Evolutionary conservation across 805 yeast genomes (phyloP).

Genomic region (Soucietia sequanensis): DNA sequence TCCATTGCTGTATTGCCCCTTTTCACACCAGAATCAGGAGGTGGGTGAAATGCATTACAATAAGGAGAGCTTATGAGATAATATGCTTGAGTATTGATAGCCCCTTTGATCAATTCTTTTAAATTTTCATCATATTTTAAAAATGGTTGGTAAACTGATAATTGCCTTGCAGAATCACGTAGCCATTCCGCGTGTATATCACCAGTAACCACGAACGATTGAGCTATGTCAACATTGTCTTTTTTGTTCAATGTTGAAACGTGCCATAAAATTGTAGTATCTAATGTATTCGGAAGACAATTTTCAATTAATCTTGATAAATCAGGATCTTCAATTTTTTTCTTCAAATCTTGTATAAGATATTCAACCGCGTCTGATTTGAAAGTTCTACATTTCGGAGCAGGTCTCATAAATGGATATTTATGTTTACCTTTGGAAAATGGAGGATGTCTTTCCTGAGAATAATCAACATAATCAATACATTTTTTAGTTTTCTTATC

Average conservation of each 20-base stretch:
- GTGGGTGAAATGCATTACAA: constrained; percentile 93
- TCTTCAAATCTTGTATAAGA: constrained; percentile 51
- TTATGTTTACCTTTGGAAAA: constrained; percentile 51
- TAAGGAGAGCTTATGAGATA: constrained; percentile 66
- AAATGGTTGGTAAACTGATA: constrained; percentile 70
- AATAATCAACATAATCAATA: constrained; percentile 62
- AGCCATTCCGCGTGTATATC: constrained; percentile 95
- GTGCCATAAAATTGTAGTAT: constrained; percentile 83
- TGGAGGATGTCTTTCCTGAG: constrained; percentile 56
- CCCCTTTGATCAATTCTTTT: constrained; percentile 62
- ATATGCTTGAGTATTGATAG: constrained; percentile 74
- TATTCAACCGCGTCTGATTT: constrained; percentile 58
- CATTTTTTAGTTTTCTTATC: constrained; percentile 37
- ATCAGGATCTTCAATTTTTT: constrained; percentile 57
- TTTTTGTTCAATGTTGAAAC: constrained; percentile 13
- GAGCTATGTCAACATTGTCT: constrained; percentile 29
- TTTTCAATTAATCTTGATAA: constrained; percentile 76
- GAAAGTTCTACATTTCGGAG: constrained; percentile 70
- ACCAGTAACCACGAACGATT: constrained; percentile 83
- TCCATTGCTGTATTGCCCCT: constrained; percentile 57
- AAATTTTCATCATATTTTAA: constrained; percentile 50
- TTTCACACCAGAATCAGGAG: constrained; percentile 49
- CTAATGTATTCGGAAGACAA: constrained; percentile 82
- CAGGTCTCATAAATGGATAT: constrained; percentile 78
- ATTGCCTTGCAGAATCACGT: constrained; percentile 81